Percentiles rank a stretch among this genome's conserved stretches.
Evolutionary conservation across 73 alveolate species (phyloP).

Genomic region (Effrenium voratum): DNA sequence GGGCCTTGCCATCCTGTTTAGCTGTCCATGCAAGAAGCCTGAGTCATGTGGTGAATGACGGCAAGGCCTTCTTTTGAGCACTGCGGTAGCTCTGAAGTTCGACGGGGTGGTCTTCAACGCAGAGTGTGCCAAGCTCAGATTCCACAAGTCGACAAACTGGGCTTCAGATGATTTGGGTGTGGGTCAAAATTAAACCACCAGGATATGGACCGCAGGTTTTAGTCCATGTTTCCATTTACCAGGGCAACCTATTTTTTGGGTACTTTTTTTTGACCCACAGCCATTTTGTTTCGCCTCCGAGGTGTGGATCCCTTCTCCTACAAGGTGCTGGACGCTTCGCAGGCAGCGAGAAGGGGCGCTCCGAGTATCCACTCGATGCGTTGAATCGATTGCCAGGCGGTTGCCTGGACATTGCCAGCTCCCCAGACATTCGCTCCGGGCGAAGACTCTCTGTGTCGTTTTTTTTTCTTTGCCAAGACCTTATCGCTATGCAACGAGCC

Average conservation of each 20-base stretch:
- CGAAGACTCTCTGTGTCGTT: background rate
- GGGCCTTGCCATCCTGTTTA: background rate
- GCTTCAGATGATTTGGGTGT: too few species aligned
- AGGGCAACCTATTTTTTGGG: too few species aligned
- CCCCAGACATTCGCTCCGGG: background rate
- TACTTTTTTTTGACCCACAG: too few species aligned
- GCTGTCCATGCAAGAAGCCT: background rate
- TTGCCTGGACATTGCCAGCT: conserved; percentile 48
- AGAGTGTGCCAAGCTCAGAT: background rate
- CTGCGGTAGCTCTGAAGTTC: conserved; percentile 74
- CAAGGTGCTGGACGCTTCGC: conserved; percentile 67
- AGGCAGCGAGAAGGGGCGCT: background rate
- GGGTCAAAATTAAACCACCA: too few species aligned
- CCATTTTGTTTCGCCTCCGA: too few species aligned
- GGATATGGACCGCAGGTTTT: too few species aligned
- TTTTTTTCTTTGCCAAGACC: background rate
- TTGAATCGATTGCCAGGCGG: background rate
- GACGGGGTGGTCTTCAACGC: conserved; percentile 34
- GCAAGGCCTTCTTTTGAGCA: conserved; percentile 35
- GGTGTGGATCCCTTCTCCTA: conserved; percentile 73
- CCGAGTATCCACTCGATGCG: background rate
- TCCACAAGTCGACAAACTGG: background rate
- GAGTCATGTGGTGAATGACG: background rate
- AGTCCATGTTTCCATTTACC: too few species aligned
- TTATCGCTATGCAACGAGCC: background rate